Evolutionary conservation across 2,329 filamentous ascomycete genomes (phyloP).

Genomic region (Leptographium galeiforme): DNA sequence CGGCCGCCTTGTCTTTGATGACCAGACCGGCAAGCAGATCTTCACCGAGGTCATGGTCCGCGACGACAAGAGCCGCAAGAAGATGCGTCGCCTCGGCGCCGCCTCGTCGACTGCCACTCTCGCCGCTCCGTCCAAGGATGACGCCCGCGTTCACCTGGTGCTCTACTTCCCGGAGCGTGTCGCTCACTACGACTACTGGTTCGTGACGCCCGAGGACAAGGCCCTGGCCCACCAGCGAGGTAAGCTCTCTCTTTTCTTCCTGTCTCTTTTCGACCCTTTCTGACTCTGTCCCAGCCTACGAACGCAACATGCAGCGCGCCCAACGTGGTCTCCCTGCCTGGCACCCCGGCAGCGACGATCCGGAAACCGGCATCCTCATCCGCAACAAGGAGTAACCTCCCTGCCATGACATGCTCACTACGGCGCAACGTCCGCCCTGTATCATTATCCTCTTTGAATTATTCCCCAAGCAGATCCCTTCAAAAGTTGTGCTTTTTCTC

Average conservation of each 20-base stretch:
- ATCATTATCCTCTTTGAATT: background rate
- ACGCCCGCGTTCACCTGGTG: slow-evolving; percentile 12
- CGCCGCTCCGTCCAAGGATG: background rate
- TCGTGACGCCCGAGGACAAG: slow-evolving; percentile 13
- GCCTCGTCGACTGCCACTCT: background rate
- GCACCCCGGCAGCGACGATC: slow-evolving; percentile 12
- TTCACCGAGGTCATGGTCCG: slow-evolving; percentile 14
- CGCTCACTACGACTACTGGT: slow-evolving; percentile 13
- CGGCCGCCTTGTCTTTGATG: slow-evolving; percentile 12
- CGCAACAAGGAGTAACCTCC: slow-evolving; percentile 9
- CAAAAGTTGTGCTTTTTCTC: background rate
- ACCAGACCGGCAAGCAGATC: slow-evolving; percentile 10
- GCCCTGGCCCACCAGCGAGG: slow-evolving; percentile 10
- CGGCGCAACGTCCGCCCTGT: background rate
- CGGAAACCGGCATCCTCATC: slow-evolving; percentile 12
- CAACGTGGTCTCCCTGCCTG: slow-evolving; percentile 11
- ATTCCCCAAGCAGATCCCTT: background rate
- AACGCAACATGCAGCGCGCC: slow-evolving; percentile 12
- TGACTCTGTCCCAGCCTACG: slow-evolving; percentile 6
- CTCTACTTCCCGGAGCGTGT: slow-evolving; percentile 15
- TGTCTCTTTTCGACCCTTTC: background rate
- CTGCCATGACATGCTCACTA: too few species aligned
- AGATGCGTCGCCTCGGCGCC: background rate
- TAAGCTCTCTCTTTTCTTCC: slow-evolving; percentile 1
- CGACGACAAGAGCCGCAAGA: slow-evolving; percentile 13